phyloP scores from a whole-genome alignment of 352 stramenopile species.

The Globisporangium barbulae region DNA sequence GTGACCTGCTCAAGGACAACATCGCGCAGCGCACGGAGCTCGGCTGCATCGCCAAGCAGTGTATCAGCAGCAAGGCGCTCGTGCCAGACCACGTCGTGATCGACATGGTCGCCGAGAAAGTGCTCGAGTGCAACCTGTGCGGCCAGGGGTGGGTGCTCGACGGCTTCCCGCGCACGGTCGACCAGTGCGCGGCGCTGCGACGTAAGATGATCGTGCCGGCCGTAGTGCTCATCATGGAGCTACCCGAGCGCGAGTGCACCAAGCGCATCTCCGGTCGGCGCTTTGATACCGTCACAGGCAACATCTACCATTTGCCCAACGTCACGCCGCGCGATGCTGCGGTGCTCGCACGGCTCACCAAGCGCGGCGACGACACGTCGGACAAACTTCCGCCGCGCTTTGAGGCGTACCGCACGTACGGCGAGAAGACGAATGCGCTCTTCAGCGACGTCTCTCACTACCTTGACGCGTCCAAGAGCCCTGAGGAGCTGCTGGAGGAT shows the following conservation, averaged over 20 bases:
- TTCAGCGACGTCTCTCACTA: constrained; percentile 40
- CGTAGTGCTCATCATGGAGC: constrained; percentile 57
- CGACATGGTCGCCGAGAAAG: constrained; percentile 71
- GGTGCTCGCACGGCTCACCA: constrained; percentile 52
- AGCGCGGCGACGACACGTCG: constrained; percentile 48
- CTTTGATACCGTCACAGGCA: constrained; percentile 55
- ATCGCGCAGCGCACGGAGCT: constrained; percentile 54
- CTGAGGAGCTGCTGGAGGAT: constrained; percentile 35
- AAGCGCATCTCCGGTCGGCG: constrained; percentile 49
- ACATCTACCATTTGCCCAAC: constrained; percentile 57
- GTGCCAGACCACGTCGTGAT: constrained; percentile 73
- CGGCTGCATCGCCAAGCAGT: constrained; percentile 57
- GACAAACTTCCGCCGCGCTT: constrained; percentile 60
- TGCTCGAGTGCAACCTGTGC: constrained; percentile 29
- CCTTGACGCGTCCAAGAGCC: constrained; percentile 36
- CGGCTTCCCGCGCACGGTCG: constrained; percentile 62
- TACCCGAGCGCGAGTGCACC: constrained; percentile 41
- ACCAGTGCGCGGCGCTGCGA: constrained; percentile 50
- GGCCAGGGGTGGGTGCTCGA: constrained; percentile 66
- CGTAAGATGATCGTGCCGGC: constrained; percentile 43
- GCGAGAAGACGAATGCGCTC: constrained; percentile 46
- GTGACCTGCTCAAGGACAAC: constrained; percentile 69
- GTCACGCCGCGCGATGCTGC: constrained; percentile 35
- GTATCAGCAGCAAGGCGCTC: constrained; percentile 58
- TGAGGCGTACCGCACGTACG: constrained; percentile 60